Percentiles rank a stretch among this genome's conserved stretches.
Conservation (phyloP, 257 asterid genomes). For the Henckelia pumila region DNA sequence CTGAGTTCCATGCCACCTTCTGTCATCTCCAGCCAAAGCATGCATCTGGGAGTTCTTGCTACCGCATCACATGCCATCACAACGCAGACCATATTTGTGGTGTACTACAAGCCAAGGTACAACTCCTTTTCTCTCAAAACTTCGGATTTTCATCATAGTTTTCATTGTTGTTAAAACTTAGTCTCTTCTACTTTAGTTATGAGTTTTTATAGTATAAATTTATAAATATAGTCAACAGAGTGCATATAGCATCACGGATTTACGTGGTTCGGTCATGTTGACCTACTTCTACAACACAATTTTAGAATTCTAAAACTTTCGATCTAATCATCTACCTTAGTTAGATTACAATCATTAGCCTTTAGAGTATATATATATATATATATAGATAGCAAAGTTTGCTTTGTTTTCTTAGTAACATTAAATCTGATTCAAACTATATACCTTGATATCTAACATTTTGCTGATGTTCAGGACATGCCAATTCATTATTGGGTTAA, state of each 20-base stretch:
- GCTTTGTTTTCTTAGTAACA: neutral
- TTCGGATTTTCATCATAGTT: neutral
- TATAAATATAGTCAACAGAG: neutral
- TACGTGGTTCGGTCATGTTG: neutral
- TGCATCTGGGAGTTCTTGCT: conserved; percentile 91
- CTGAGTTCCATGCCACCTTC: conserved; percentile 67
- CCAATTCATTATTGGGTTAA: conserved; percentile 69
- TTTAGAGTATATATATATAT: no score
- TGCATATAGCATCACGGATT: neutral
- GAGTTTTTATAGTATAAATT: neutral
- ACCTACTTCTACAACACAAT: no score
- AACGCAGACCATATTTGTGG: conserved; percentile 58
- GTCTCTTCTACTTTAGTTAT: neutral
- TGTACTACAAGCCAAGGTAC: conserved; percentile 82
- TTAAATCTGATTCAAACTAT: no score
- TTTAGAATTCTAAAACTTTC: neutral
- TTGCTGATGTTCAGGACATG: conserved; percentile 47
- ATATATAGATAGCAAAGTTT: neutral
- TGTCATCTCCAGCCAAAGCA: conserved; percentile 83
- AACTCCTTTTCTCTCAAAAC: neutral
- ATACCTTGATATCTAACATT: neutral
- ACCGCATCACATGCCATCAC: conserved; percentile 79
- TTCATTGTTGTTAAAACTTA: conserved; percentile 11
- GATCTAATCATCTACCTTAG: neutral
- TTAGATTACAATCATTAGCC: neutral